Evolutionary conservation across 176 grass and related monocot genomes (phyloP).

Genomic region (Triticum urartu): DNA sequence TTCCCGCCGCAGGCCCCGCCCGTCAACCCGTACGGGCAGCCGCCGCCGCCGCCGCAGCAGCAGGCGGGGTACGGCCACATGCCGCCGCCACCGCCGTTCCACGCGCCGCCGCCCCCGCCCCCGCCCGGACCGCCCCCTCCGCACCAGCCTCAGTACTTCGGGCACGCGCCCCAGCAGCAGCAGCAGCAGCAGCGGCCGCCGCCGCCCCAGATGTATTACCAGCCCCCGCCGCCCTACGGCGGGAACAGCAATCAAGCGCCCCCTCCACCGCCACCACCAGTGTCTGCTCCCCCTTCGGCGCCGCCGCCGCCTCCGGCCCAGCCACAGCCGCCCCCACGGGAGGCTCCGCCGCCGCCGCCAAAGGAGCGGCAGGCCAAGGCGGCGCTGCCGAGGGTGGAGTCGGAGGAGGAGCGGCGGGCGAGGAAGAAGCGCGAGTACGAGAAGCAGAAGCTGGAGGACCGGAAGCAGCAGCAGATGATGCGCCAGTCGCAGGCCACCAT

Average conservation of each 20-base stretch:
- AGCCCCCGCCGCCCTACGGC: slow-evolving; percentile 39
- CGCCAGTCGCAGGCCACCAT: slow-evolving; percentile 74
- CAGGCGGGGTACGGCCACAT: slow-evolving; percentile 41
- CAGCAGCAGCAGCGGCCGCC: slow-evolving; percentile 9
- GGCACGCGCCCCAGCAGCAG: slow-evolving; percentile 20
- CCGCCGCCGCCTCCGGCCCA: slow-evolving; percentile 46
- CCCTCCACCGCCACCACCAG: slow-evolving; percentile 41
- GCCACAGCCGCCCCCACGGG: neutral
- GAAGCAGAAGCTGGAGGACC: slow-evolving; percentile 80
- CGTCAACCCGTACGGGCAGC: slow-evolving; percentile 32
- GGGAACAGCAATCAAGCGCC: slow-evolving; percentile 38
- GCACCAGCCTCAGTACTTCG: slow-evolving; percentile 55
- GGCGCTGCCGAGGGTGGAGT: slow-evolving; percentile 49
- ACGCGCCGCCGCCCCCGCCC: slow-evolving; percentile 39
- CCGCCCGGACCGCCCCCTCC: slow-evolving; percentile 42
- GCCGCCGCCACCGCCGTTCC: slow-evolving; percentile 28
- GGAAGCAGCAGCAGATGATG: slow-evolving; percentile 71
- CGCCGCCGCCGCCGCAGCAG: slow-evolving; percentile 34
- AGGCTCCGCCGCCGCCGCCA: neutral
- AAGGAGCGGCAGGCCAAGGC: slow-evolving; percentile 44
- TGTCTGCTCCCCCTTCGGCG: slow-evolving; percentile 38
- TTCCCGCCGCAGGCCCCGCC: slow-evolving; percentile 30
- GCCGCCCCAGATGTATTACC: slow-evolving; percentile 44
- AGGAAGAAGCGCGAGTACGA: slow-evolving; percentile 84
- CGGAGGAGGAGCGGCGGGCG: slow-evolving; percentile 63